Percentiles rank a stretch among this genome's conserved stretches.
Conservation (phyloP, 2,329 filamentous ascomycete species). For the Fusarium mexicanum region DNA sequence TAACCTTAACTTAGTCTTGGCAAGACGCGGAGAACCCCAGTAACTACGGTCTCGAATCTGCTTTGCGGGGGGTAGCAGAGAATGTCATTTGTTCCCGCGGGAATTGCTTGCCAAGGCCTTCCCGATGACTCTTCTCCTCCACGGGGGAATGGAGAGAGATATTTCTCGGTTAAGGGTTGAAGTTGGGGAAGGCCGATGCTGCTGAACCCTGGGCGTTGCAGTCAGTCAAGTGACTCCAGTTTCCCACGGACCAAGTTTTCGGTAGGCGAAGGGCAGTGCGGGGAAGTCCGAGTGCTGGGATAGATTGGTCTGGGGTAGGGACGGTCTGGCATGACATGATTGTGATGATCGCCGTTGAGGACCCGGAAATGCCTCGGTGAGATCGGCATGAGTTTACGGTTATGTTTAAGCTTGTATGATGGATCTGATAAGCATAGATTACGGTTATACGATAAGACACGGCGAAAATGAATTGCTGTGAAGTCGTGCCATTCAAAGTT, state of each 20-base stretch:
- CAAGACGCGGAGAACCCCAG: conserved; percentile 3
- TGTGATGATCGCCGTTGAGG: background rate
- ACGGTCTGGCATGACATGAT: background rate
- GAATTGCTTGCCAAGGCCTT: background rate
- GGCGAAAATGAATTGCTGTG: background rate
- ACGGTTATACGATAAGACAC: background rate
- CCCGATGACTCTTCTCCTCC: background rate
- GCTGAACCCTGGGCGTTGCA: background rate
- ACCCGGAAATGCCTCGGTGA: background rate
- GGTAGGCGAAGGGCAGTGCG: background rate
- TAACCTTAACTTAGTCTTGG: background rate
- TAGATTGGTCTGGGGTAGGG: background rate
- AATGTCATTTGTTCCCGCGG: background rate
- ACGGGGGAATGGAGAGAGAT: background rate
- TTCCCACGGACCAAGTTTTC: background rate
- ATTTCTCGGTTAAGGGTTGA: background rate
- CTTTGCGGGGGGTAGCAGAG: background rate
- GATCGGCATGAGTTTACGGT: background rate
- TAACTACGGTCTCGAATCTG: background rate
- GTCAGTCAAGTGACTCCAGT: background rate
- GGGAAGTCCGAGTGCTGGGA: background rate
- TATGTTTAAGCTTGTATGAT: background rate
- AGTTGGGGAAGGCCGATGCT: background rate
- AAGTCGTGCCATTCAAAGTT: fast-evolving
- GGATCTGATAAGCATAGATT: background rate